These are phyloP conservation scores for Solidago caesia DNA, from an alignment of 129 eudicot species.

Conservation along the genomic window DNA sequence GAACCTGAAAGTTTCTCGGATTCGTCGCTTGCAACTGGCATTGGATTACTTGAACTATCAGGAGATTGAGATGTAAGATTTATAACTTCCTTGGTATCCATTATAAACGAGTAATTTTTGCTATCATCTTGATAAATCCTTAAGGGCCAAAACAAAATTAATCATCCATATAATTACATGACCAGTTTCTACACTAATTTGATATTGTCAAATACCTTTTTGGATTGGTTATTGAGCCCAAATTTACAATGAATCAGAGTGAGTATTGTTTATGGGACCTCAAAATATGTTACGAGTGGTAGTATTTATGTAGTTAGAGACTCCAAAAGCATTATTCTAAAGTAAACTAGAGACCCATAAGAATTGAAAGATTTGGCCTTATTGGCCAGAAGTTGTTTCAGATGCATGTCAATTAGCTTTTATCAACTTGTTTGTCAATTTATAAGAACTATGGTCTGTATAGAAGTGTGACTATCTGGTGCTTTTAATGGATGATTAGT, in stretches of 20 bases:
- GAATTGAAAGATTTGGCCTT: background rate
- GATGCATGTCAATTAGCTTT: background rate
- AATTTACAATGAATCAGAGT: no score
- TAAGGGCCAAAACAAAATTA: background rate
- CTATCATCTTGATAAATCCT: background rate
- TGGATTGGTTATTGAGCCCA: no score
- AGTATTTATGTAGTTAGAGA: no score
- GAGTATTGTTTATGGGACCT: no score
- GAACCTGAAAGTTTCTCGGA: constrained; percentile 74
- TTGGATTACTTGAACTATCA: constrained; percentile 81
- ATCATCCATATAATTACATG: no score
- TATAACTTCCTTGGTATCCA: background rate
- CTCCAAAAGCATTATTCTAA: background rate
- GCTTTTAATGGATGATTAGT: constrained; percentile 49
- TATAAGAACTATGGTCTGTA: constrained; percentile 18
- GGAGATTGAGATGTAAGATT: constrained; percentile 81
- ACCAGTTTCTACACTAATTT: no score
- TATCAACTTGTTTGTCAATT: constrained; percentile 15
- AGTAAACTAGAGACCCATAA: background rate
- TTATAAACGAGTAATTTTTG: no score
- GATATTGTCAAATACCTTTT: no score
- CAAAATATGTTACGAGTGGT: no score
- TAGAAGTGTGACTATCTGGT: constrained; percentile 27
- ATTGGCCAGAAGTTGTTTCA: background rate
- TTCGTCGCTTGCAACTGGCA: constrained; percentile 89